Evolutionary conservation across 352 stramenopile species (phyloP).

Genomic region (Pythium guiyangense): DNA sequence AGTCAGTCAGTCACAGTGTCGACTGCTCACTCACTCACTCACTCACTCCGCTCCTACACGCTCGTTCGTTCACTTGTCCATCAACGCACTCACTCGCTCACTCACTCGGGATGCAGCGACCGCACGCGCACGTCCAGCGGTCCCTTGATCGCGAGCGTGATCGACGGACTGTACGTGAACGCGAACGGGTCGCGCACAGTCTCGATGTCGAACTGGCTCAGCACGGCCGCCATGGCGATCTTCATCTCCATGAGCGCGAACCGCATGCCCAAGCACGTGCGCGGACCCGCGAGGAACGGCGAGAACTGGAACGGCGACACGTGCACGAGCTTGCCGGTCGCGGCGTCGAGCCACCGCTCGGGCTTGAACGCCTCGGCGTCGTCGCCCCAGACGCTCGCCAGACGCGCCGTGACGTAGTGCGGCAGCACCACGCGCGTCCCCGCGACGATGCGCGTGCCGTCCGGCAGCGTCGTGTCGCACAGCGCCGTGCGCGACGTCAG

Average conservation of each 20-base stretch:
- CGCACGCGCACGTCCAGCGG: constrained; percentile 11
- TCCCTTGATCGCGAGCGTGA: constrained; percentile 26
- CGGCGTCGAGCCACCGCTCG: constrained; percentile 37
- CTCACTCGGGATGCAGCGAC: no score
- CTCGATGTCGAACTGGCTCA: constrained; percentile 27
- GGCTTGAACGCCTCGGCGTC: constrained; percentile 42
- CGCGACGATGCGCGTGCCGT: constrained; percentile 37
- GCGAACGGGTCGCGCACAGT: constrained; percentile 16
- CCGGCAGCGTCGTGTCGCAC: constrained; percentile 32
- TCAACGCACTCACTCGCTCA: not conserved
- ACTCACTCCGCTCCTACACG: no score
- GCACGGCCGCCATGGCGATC: constrained; percentile 24
- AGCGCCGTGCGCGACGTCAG: constrained; percentile 28
- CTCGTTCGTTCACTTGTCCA: no score
- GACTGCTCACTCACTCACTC: not conserved
- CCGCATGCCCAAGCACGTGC: constrained; percentile 37
- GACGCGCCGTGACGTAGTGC: constrained; percentile 33
- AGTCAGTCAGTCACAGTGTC: not conserved
- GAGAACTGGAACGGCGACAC: constrained; percentile 36
- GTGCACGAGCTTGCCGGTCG: constrained; percentile 18
- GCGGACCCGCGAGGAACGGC: constrained; percentile 36
- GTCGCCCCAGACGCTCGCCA: constrained; percentile 33
- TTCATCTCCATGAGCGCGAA: constrained; percentile 41
- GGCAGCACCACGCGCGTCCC: constrained; percentile 31
- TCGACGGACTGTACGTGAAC: constrained; percentile 22